Evolutionary conservation across 306 rosid genomes (phyloP).

Genomic region (Castanea mollissima): DNA sequence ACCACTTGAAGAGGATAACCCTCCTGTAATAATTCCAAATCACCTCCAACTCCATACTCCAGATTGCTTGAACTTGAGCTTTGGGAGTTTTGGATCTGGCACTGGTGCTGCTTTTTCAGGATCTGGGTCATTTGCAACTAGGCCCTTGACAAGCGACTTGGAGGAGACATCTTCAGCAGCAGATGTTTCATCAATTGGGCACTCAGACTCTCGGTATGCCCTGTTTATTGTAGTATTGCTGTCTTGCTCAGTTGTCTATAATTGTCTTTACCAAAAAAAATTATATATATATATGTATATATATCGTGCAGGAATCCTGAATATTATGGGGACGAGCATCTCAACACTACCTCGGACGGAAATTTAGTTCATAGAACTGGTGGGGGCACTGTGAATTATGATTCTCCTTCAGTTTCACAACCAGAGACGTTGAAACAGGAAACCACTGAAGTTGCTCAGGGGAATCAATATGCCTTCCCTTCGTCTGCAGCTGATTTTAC

Average conservation of each 20-base stretch:
- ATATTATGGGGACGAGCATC: conserved; percentile 82
- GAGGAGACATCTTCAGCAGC: conserved; percentile 72
- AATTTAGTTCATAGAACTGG: conserved; percentile 66
- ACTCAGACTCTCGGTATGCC: conserved; percentile 65
- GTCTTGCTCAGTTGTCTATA: conserved; percentile 12
- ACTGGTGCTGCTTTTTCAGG: conserved; percentile 43
- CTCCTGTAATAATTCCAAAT: conserved; percentile 89
- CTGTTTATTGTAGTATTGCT: neutral
- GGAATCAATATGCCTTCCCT: conserved; percentile 70
- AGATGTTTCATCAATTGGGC: conserved; percentile 67
- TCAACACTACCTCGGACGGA: conserved; percentile 54
- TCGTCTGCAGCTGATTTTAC: conserved; percentile 76
- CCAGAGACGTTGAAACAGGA: conserved; percentile 75
- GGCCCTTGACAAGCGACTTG: conserved; percentile 49
- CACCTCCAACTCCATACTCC: conserved; percentile 89
- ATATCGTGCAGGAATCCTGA: conserved; percentile 69
- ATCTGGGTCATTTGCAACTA: conserved; percentile 45
- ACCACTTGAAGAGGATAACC: conserved; percentile 65
- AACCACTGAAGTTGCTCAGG: conserved; percentile 60
- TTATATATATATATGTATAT: too few relatives aligned
- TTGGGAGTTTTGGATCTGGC: conserved; percentile 93
- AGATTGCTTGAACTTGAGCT: conserved; percentile 93
- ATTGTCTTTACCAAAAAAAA: conserved; percentile 3
- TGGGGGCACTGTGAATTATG: conserved; percentile 54
- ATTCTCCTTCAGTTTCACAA: conserved; percentile 70